phyloP scores from a whole-genome alignment of 352 stramenopile species.

The Globisporangium orthogonon region DNA sequence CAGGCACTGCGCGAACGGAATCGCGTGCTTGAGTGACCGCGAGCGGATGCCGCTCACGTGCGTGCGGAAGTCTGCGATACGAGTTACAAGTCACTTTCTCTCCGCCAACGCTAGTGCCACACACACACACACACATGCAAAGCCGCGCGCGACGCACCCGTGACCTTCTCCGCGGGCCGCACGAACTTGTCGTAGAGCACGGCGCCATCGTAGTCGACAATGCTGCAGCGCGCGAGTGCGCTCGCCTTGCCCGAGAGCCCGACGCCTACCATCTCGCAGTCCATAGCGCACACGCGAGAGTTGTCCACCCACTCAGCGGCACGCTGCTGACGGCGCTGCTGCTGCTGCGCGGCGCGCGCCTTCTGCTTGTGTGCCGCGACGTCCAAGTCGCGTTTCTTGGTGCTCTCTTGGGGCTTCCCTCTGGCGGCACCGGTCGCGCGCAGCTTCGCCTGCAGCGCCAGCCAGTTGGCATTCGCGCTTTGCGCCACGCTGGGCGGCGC shows the following conservation, averaged over 20 bases:
- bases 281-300: conserved; percentile 69
- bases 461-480: conserved; percentile 60
- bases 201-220: conserved; percentile 78
- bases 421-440: conserved; percentile 12
- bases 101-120: not conserved
- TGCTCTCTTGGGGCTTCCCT: conserved; percentile 11
- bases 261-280: conserved; percentile 88
- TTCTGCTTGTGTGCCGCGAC: conserved; percentile 35
- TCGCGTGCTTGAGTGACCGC: conserved; percentile 59
- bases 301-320: conserved; percentile 79
- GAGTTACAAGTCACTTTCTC: not conserved
- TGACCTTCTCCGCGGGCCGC: conserved; percentile 78
- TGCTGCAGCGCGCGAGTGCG: conserved; percentile 81
- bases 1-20: conserved; percentile 71
- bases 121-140: not conserved
- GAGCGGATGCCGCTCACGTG: conserved; percentile 82
- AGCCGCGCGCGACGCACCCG: conserved; percentile 17
- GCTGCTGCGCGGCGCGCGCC: conserved; percentile 38
- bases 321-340: conserved; percentile 38
- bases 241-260: conserved; percentile 70
- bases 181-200: conserved; percentile 85
- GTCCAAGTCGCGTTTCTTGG: conserved; percentile 35
- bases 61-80: conserved; percentile 60
- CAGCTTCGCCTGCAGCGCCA: conserved; percentile 71
- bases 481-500: conserved; percentile 7